Evolutionary conservation across 257 asterid species (phyloP).

Genomic region (Rauvolfia tetraphylla): DNA sequence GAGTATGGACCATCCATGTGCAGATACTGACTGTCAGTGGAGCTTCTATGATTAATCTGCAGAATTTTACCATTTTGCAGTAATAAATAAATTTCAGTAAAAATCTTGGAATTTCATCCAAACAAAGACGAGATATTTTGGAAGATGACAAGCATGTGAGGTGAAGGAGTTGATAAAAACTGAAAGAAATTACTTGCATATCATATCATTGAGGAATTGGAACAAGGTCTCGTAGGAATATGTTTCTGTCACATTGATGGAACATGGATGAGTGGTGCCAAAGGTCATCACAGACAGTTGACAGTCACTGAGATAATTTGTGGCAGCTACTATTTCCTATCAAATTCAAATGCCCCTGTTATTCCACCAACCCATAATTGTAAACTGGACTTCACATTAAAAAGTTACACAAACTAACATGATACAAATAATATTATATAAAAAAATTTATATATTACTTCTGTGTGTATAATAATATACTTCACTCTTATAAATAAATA

Average conservation of each 20-base stretch:
- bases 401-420: too few relatives aligned
- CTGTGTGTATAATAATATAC: too few relatives aligned
- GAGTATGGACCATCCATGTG: neutral
- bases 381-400: too few relatives aligned
- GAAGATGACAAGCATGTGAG: neutral
- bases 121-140: neutral
- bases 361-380: neutral
- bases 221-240: neutral
- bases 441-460: too few relatives aligned
- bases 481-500: too few relatives aligned
- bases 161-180: neutral
- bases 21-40: neutral
- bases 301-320: neutral
- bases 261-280: neutral
- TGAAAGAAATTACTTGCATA: neutral
- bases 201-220: neutral
- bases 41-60: neutral
- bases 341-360: too few relatives aligned
- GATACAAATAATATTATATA: too few relatives aligned
- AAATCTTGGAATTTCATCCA: neutral
- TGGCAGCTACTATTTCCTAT: neutral
- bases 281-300: neutral
- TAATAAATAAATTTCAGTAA: too few relatives aligned
- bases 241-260: conserved; percentile 4
- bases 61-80: too few relatives aligned